phyloP scores from a whole-genome alignment of 176 grass and related monocot species.

The Zoysia japonica region DNA sequence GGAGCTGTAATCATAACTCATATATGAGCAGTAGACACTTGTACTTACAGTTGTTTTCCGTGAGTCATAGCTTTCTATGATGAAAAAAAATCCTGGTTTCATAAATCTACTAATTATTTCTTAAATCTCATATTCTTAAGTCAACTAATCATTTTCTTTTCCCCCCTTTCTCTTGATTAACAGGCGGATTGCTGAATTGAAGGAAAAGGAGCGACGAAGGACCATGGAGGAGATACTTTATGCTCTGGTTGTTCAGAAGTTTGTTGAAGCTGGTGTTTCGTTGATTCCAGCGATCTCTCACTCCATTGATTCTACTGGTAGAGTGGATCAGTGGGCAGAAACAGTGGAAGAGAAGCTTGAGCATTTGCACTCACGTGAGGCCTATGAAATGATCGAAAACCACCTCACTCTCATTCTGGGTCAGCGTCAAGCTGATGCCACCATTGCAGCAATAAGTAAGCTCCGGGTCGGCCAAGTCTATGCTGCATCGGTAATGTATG shows the following conservation, averaged over 20 bases:
- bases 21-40: background rate
- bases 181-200: slow-evolving; percentile 96
- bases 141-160: slow-evolving; percentile 17
- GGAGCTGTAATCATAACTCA: background rate
- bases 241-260: slow-evolving; percentile 89
- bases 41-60: slow-evolving; percentile 8
- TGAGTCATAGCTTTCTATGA: background rate
- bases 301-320: slow-evolving; percentile 59
- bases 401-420: slow-evolving; percentile 89
- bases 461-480: slow-evolving; percentile 94
- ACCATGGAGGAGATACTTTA: slow-evolving; percentile 94
- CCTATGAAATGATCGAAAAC: slow-evolving; percentile 98
- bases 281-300: slow-evolving; percentile 69
- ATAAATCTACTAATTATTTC: no score
- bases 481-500: slow-evolving; percentile 96
- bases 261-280: slow-evolving; percentile 80
- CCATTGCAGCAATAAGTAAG: slow-evolving; percentile 87
- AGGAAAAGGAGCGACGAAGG: slow-evolving; percentile 84
- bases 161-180: slow-evolving; percentile 31
- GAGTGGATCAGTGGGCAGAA: slow-evolving; percentile 57
- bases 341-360: slow-evolving; percentile 66
- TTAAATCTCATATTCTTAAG: no score
- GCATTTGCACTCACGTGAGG: slow-evolving; percentile 67
- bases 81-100: background rate
- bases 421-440: slow-evolving; percentile 59